Evolutionary conservation across 306 rosid genomes (phyloP), one percentile per base, ranked within the genome.

Genomic region (Prosopis cineraria): DNA sequence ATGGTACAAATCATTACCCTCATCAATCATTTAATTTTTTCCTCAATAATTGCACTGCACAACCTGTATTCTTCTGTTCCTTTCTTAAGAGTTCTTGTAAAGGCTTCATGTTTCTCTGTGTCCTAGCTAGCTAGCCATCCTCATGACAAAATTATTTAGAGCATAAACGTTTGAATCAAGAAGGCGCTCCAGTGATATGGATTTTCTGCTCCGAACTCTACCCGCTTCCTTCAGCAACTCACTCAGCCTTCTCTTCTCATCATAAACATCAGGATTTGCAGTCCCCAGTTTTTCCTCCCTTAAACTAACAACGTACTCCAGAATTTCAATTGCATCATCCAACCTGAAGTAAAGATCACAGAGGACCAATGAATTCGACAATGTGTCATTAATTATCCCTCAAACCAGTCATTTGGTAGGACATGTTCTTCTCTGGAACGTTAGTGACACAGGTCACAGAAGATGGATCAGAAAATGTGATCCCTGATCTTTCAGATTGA

Each of bases 241-340:
- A 0, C 82, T 83, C 86, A 96, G 78, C 85, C 99, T 91, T 83
- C 83, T 90, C 84, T 89, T 96, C 88, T 96, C 99, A 58, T 96
- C 99, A 63, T 84, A 88, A 25, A 91, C 99, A 17, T 93, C 99
- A 22, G 99, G 99, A 82, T 93, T 93, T 47, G 99, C 98, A 5
- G 99, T 96, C 58, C 99, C 99, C 3, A 96, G 97, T 52, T 96
- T 96, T 84, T 96, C 97, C 82, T 96, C 99, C 79, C 99, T 90
- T 86, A 76, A 71, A 77, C 87, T 88, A 50, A 96, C 98, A 43
- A 96, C 93, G 17, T 84, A 83, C 78, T 96, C 99, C 90, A 96
- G 83, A 72, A 90, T 78, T 62, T 91, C 89, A 59, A 96, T 93
- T 19, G 99, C 99, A 52, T 96, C 99, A 78, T 93, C 98, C 85